A percentile compares a stretch with the other conserved stretches of the same genome.
phyloP scores from a whole-genome alignment of 2,329 filamentous ascomycete genomes.

The Trichoderma guizhouense region DNA sequence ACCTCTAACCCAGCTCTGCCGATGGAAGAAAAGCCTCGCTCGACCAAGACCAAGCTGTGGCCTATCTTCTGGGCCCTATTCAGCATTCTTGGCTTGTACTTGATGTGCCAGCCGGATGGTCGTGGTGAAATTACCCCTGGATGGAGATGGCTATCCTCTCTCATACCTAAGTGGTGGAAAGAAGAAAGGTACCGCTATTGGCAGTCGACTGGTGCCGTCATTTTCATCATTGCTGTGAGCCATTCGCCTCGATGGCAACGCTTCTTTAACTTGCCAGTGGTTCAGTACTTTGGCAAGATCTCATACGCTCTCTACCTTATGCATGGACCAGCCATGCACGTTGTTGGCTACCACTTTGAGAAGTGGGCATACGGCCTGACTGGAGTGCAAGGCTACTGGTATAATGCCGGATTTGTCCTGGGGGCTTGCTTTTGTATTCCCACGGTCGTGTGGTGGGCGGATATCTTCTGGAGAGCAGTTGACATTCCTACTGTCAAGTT shows the following conservation, averaged over 20 bases:
- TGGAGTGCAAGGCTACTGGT: slow-evolving; percentile 44
- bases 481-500: slow-evolving; percentile 56
- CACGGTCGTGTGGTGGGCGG: slow-evolving; percentile 51
- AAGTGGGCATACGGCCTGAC: slow-evolving; percentile 46
- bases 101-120: slow-evolving; percentile 41
- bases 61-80: slow-evolving; percentile 38
- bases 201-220: slow-evolving; percentile 51
- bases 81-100: slow-evolving; percentile 50
- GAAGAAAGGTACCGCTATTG: slow-evolving; percentile 54
- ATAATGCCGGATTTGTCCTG: slow-evolving; percentile 46
- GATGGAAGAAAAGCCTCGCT: slow-evolving; percentile 22
- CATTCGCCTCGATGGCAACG: slow-evolving; percentile 46
- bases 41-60: slow-evolving; percentile 16
- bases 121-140: slow-evolving; percentile 49
- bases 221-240: slow-evolving; percentile 50
- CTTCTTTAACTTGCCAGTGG: slow-evolving; percentile 46
- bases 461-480: slow-evolving; percentile 54
- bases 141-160: slow-evolving; percentile 46
- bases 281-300: slow-evolving; percentile 59
- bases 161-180: slow-evolving; percentile 49
- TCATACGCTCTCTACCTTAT: slow-evolving; percentile 61
- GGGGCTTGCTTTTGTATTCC: slow-evolving; percentile 48
- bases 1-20: slow-evolving; percentile 25
- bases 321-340: slow-evolving; percentile 55
- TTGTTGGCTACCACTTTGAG: slow-evolving; percentile 50